Evolutionary conservation across 169 alveolate species (phyloP), one percentile per base, ranked within the genome.

Genomic region (Babesia gibsoni): DNA sequence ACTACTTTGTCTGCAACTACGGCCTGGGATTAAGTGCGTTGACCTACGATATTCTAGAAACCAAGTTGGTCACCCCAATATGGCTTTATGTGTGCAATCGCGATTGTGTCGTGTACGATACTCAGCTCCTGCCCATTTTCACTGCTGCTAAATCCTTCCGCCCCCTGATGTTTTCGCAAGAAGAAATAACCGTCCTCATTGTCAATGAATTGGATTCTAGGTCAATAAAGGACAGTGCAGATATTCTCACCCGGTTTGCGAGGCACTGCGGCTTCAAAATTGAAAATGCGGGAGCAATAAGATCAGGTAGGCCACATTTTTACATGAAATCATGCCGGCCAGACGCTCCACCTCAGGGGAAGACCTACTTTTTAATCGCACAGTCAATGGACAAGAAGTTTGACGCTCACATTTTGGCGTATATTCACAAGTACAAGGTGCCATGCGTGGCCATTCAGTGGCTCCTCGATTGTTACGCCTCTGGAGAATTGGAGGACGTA

Each of bases 1-100:
- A 67, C 61, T 67, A n/a, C 67, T 78, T 46, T 53, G 39, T 78
- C n/a, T 67, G 82, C 67, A 78, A 78, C 70, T 78, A 78, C 63
- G 49, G 73, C 52, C 0, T 67, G 63, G 82, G 87, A 25, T 46
- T 30, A 45, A 61, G 35, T 46, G 72, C 72, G 4, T 48, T 61
- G 30, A 23, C 25, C 25, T 42, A 66, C 36, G 82, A 67, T 20
- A 32, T 61, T 0, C 29, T 59, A 16, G 87, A 53, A 52, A 42
- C 68, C 22, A 67, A 78, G 25, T 70, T 78, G 7, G 82, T 63
- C 22, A 78, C 87, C 0, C 87, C 87, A 14, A 67, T 78, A 57
- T 78, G 87, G 87, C 46, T 78, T 5, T 78, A 78, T 45, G 33
- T 63, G 52, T 67, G 87, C 46, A 23, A 61, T 53, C 37, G 81